Percentiles rank a stretch among this genome's conserved stretches.
These are phyloP conservation scores for Lachancea quebecensis DNA, from an alignment of 805 yeast species.

Conservation along the genomic window DNA sequence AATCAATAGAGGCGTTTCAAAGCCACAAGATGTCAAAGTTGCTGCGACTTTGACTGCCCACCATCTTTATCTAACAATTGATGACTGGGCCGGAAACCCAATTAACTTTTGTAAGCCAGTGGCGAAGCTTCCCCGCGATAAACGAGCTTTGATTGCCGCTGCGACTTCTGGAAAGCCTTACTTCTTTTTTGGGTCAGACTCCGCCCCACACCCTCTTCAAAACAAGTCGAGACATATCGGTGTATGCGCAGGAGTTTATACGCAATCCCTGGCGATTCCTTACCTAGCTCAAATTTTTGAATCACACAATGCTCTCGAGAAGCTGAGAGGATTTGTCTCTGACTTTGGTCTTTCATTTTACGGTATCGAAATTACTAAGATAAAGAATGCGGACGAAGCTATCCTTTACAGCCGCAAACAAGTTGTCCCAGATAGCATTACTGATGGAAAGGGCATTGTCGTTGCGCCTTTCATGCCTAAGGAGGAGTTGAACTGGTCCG, in stretches of 20 bases:
- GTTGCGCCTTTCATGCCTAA: conserved; percentile 89
- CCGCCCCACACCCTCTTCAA: conserved; percentile 91
- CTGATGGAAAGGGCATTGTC: conserved; percentile 38
- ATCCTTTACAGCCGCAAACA: conserved; percentile 48
- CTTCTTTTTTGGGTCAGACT: conserved; percentile 95
- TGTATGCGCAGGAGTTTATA: conserved; percentile 97
- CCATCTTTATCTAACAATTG: conserved; percentile 81
- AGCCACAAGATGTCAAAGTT: conserved; percentile 44
- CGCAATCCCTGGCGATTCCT: conserved; percentile 75
- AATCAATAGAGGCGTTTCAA: conserved; percentile 44
- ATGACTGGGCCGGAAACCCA: conserved; percentile 95
- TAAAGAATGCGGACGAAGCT: conserved; percentile 42
- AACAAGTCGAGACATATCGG: conserved; percentile 71
- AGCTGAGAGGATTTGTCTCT: conserved; percentile 66
- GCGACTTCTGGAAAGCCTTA: conserved; percentile 88
- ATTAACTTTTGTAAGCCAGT: conserved; percentile 96
- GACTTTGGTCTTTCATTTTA: conserved; percentile 71
- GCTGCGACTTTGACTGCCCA: conserved; percentile 96
- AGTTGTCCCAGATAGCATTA: conserved; percentile 53
- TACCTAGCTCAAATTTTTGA: conserved; percentile 87
- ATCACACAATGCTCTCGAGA: conserved; percentile 51
- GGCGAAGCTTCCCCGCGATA: conserved; percentile 85
- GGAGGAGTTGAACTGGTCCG: conserved; percentile 59
- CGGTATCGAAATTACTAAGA: conserved; percentile 40
- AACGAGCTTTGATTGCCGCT: conserved; percentile 72